A percentile compares a stretch with the other conserved stretches of the same genome.
Conservation (phyloP, 1,139 yeast species). For the Magnusiomyces tetraspermus region DNA sequence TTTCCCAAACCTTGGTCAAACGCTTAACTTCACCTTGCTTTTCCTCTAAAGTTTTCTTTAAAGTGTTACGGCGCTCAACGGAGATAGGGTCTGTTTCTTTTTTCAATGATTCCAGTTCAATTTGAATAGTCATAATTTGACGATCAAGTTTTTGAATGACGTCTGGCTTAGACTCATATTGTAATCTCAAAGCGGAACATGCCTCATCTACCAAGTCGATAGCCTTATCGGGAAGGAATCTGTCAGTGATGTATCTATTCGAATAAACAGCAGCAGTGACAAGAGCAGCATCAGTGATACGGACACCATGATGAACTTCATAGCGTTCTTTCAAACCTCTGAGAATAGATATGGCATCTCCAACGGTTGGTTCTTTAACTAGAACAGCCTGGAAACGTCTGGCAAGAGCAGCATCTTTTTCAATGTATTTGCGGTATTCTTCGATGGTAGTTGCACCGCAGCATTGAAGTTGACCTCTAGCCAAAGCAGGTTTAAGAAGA, state of each 20-base stretch:
- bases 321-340: constrained; percentile 90
- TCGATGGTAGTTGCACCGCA: constrained; percentile 94
- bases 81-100: constrained; percentile 87
- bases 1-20: constrained; percentile 77
- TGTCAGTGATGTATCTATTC: constrained; percentile 82
- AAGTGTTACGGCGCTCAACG: constrained; percentile 53
- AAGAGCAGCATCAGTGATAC: constrained; percentile 84
- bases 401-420: constrained; percentile 85
- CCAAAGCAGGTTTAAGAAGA: constrained; percentile 83
- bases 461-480: constrained; percentile 86
- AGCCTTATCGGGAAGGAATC: constrained; percentile 91
- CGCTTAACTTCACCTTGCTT: constrained; percentile 59
- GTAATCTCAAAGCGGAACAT: constrained; percentile 84
- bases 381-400: constrained; percentile 86
- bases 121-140: constrained; percentile 84
- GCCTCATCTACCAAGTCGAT: constrained; percentile 96
- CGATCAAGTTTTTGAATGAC: constrained; percentile 85
- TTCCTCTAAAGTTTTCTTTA: constrained; percentile 54
- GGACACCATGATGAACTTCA: constrained; percentile 98
- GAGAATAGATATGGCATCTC: constrained; percentile 82
- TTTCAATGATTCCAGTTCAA: constrained; percentile 83
- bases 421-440: constrained; percentile 78
- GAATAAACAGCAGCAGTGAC: constrained; percentile 91
- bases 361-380: constrained; percentile 84
- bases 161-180: constrained; percentile 95